Evolutionary conservation across 2,329 filamentous ascomycete genomes (phyloP).

Genomic region (Cladophialophora exuberans): DNA sequence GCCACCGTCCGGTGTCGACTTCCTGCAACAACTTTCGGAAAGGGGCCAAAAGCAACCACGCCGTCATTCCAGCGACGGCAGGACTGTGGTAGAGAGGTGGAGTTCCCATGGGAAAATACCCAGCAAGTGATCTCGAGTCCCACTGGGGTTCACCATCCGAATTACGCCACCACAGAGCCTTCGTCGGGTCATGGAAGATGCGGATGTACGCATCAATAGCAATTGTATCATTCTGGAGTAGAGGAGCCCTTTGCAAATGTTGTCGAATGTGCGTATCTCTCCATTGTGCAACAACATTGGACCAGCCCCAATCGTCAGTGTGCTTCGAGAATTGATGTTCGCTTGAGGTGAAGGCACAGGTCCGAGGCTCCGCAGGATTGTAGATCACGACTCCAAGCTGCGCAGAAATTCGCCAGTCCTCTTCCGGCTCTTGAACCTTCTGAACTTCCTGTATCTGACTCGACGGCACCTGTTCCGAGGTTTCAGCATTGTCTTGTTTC

Average conservation of each 20-base stretch:
- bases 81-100: slow-evolving; percentile 50
- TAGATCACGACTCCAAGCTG: slow-evolving; percentile 66
- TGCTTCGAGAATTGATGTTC: slow-evolving; percentile 62
- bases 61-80: slow-evolving; percentile 59
- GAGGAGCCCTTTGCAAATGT: slow-evolving; percentile 60
- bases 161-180: slow-evolving; percentile 63
- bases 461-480: neutral
- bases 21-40: slow-evolving; percentile 60
- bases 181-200: slow-evolving; percentile 62
- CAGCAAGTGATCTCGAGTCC: slow-evolving; percentile 62
- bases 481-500: slow-evolving; percentile 13
- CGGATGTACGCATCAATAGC: slow-evolving; percentile 66
- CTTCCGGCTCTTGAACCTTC: slow-evolving; percentile 12
- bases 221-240: slow-evolving; percentile 64
- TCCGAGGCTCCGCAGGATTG: slow-evolving; percentile 65
- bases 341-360: slow-evolving; percentile 59
- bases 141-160: slow-evolving; percentile 53
- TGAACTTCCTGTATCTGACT: neutral
- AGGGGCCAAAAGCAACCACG: slow-evolving; percentile 63
- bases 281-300: slow-evolving; percentile 62
- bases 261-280: slow-evolving; percentile 62
- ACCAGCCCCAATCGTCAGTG: slow-evolving; percentile 67
- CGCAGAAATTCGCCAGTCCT: slow-evolving; percentile 55
- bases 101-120: slow-evolving; percentile 56
- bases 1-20: slow-evolving; percentile 51